Evolutionary conservation across 805 yeast genomes (phyloP).

Genomic region (Yamadazyma takamatsuzukensis): DNA sequence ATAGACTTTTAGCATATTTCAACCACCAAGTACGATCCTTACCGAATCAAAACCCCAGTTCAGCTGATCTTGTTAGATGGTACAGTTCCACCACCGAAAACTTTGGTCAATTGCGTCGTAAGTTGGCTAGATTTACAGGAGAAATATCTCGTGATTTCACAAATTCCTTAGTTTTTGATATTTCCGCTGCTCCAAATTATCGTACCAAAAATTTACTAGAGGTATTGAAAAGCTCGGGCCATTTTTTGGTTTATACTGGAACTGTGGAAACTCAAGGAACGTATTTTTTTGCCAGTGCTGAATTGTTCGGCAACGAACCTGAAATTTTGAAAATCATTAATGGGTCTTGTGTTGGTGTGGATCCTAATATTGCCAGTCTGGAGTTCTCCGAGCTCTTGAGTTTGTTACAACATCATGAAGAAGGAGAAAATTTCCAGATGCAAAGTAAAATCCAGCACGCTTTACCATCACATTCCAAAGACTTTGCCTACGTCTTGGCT

Average conservation of each 20-base stretch:
- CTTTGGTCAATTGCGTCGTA: constrained; percentile 74
- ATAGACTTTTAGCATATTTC: constrained; percentile 66
- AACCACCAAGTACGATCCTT: constrained; percentile 63
- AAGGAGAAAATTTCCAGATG: constrained; percentile 12
- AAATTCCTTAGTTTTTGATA: constrained; percentile 62
- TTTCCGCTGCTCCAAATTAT: constrained; percentile 41
- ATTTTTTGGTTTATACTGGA: constrained; percentile 74
- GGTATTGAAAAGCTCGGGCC: constrained; percentile 59
- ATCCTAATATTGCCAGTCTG: constrained; percentile 21
- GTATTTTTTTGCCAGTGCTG: constrained; percentile 74
- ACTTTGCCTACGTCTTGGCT: constrained; percentile 63
- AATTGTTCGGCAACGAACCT: constrained; percentile 39
- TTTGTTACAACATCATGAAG: constrained; percentile 14
- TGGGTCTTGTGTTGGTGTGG: constrained; percentile 38
- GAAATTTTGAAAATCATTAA: constrained; percentile 37
- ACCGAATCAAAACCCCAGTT: constrained; percentile 42
- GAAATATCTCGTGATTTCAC: constrained; percentile 66
- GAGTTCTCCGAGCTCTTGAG: constrained; percentile 27
- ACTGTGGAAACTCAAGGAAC: constrained; percentile 69
- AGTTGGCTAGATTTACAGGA: constrained; percentile 72
- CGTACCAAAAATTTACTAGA: constrained; percentile 51
- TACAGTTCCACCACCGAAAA: constrained; percentile 63
- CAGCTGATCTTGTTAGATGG: constrained; percentile 54
- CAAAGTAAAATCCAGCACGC: constrained; percentile 13
- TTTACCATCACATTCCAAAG: constrained; percentile 16